These are phyloP conservation scores for Lojkania enalia DNA, from an alignment of 2,329 filamentous ascomycete species.

Conservation along the genomic window DNA sequence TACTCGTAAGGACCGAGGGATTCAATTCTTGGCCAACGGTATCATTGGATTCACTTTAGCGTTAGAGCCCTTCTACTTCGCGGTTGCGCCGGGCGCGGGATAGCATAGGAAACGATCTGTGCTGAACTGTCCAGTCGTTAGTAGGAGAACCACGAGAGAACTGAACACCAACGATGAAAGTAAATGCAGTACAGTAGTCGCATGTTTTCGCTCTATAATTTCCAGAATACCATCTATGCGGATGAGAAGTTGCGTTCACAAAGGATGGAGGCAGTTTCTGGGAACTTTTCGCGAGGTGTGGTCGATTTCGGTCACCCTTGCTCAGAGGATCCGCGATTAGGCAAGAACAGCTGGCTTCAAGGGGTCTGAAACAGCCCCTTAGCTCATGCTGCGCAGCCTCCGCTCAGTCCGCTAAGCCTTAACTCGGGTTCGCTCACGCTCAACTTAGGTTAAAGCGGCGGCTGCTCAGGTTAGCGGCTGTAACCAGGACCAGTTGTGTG, in stretches of 20 bases:
- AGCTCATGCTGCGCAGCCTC: background rate
- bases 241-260: slow-evolving; percentile 2
- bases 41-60: background rate
- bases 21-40: no score
- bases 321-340: background rate
- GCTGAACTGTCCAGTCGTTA: slow-evolving; percentile 7
- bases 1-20: background rate
- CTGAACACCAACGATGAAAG: slow-evolving; percentile 7
- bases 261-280: slow-evolving; percentile 2
- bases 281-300: slow-evolving; percentile 5
- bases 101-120: slow-evolving; percentile 3
- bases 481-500: slow-evolving; percentile 1
- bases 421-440: background rate
- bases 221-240: background rate
- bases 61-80: slow-evolving; percentile 4
- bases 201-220: slow-evolving; percentile 3
- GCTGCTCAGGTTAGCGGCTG: slow-evolving; percentile 2
- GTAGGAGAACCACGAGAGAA: slow-evolving; percentile 5
- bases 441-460: slow-evolving; percentile 3
- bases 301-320: background rate
- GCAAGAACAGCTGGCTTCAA: background rate
- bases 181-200: slow-evolving; percentile 2
- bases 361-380: slow-evolving; percentile 1
- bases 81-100: slow-evolving; percentile 2
- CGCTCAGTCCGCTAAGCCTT: background rate